Conservation (phyloP, 306 rosid genomes). For the Phaseolus lunatus region DNA sequence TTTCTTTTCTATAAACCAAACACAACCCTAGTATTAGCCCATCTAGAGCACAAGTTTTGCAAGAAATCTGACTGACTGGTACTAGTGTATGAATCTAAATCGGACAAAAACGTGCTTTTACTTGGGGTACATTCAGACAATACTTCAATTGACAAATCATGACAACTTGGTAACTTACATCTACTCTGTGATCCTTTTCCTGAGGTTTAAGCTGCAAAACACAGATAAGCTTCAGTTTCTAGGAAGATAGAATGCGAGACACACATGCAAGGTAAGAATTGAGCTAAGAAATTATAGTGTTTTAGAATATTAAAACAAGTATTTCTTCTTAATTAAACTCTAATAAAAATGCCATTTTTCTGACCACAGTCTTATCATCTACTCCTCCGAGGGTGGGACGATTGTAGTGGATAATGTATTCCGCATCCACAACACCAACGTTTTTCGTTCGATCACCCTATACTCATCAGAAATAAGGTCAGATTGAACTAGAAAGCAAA, state of each 20-base stretch:
- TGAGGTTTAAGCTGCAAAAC: slow-evolving; percentile 60
- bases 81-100: slow-evolving; percentile 6
- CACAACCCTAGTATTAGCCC: neutral
- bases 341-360: slow-evolving; percentile 27
- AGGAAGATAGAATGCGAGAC: slow-evolving; percentile 26
- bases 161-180: slow-evolving; percentile 58
- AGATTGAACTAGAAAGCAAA: slow-evolving; percentile 32
- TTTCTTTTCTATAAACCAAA: neutral
- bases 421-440: slow-evolving; percentile 93
- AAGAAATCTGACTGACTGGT: neutral
- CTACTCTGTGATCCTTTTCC: slow-evolving; percentile 65
- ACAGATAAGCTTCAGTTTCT: slow-evolving; percentile 41
- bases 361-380: slow-evolving; percentile 60
- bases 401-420: slow-evolving; percentile 79
- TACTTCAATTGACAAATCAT: slow-evolving; percentile 33
- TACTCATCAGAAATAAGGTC: slow-evolving; percentile 38
- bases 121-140: neutral
- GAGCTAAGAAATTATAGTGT: slow-evolving; percentile 24
- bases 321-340: slow-evolving; percentile 20
- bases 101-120: neutral
- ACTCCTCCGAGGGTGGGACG: slow-evolving; percentile 89
- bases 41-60: slow-evolving; percentile 13
- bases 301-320: neutral
- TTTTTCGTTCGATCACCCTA: slow-evolving; percentile 85
- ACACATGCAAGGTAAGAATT: slow-evolving; percentile 9